Base-by-base conservation (phyloP, 164 flowering plant genomes). In the Nelumbo lutea region DNA sequence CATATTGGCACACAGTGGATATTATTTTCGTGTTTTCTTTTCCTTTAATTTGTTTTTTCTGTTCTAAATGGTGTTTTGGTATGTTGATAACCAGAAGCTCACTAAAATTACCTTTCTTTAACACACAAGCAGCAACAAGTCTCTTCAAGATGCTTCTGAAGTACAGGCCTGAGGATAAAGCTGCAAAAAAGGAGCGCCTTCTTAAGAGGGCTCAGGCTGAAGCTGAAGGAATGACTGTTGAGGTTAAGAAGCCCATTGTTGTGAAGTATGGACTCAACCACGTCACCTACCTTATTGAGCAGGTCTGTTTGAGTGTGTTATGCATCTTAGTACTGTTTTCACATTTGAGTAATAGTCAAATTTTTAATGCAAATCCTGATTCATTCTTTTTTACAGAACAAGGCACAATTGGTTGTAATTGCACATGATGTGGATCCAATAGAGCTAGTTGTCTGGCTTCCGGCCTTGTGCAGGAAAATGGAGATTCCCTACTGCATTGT, bases 211-310 rank as follows among this genome's bases (percentile, higher is more conserved):
- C 27, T 27, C 27, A 27, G 27, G 27, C 27, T 27, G 27, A 27
- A 27, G 27, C 91, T 63, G 91, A 87, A 62, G 94, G 94, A 56
- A 89, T 86, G 68, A 52, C 85, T 38, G 64, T 74, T 38, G 94
- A 86, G 73, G 63, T 73, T 3, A 88, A 87, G 84, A 88, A 88
- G 77, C 94, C 94, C 0, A 85, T 88, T 78, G 87, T 88, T 57
- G 91, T 88, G 45, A 88, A 88, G 61, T 87, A 88, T 70, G 94
- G 94, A 3, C 82, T 88, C 11, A 88, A 88, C 78, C 94, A 88
- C 76, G 76, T 87, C 8, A 88, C 94, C 42, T 88, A 88, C 77
- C 88, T 88, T n/a, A 85, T 89, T 70, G 94, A 89, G 78, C 94
- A 88, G 91, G 91, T 87, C 42, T 40, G 60, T 5, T 40, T 43